Conservation (phyloP, 192 early-diverging fungal species). For the Coemansia sp. region DNA sequence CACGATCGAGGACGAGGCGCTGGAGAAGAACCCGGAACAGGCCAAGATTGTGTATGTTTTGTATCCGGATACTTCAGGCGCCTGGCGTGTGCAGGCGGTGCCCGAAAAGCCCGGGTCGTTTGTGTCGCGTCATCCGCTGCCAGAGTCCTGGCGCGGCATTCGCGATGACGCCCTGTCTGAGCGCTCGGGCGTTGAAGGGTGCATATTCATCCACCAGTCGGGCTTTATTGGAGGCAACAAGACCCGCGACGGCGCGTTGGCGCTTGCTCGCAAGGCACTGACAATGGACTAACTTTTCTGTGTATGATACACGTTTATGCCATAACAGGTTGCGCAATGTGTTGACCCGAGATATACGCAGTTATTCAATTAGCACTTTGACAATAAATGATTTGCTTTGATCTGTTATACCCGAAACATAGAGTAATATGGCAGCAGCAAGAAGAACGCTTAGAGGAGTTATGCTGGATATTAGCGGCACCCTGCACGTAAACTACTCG, state of each 20-base stretch:
- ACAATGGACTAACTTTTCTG: constrained; percentile 35
- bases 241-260: constrained; percentile 74
- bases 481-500: constrained; percentile 71
- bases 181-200: constrained; percentile 70
- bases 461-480: constrained; percentile 78
- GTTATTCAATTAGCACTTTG: not conserved
- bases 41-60: constrained; percentile 70
- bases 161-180: constrained; percentile 83
- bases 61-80: constrained; percentile 67
- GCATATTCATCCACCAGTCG: constrained; percentile 86
- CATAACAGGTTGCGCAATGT: not conserved
- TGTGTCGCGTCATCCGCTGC: constrained; percentile 74
- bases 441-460: constrained; percentile 52
- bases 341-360: not conserved
- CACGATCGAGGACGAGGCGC: constrained; percentile 62
- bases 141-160: constrained; percentile 74
- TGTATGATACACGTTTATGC: not conserved
- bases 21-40: constrained; percentile 46
- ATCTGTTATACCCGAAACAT: not conserved
- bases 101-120: constrained; percentile 60
- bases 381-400: too few species aligned
- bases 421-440: not conserved
- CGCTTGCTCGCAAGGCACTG: constrained; percentile 52
- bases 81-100: constrained; percentile 80
- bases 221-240: constrained; percentile 86